Evolutionary conservation across 352 stramenopile genomes (phyloP).

Genomic region (Phytophthora fragariaefolia): DNA sequence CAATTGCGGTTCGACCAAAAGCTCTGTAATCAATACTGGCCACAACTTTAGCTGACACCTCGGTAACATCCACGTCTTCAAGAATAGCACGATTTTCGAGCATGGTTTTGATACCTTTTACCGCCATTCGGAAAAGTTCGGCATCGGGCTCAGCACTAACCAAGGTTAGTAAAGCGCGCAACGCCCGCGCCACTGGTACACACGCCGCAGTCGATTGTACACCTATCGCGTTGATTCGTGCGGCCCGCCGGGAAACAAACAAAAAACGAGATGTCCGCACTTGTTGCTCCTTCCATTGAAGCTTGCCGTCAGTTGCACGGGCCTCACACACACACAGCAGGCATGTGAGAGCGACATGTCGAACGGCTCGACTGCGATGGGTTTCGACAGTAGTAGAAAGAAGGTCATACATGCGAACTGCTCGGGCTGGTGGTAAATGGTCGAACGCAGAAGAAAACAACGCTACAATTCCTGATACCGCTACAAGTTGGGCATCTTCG

Average conservation of each 20-base stretch:
- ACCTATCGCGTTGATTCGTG: conserved; percentile 37
- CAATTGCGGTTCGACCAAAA: conserved; percentile 79
- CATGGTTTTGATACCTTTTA: conserved; percentile 75
- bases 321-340: conserved; percentile 77
- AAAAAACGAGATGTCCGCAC: conserved; percentile 81
- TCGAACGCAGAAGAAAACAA: conserved; percentile 85
- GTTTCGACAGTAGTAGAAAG: conserved; percentile 70
- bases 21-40: conserved; percentile 85
- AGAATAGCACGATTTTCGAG: conserved; percentile 83
- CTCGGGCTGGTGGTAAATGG: conserved; percentile 70
- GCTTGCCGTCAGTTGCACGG: conserved; percentile 56
- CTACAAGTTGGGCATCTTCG: conserved; percentile 73
- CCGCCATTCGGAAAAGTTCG: conserved; percentile 76
- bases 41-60: conserved; percentile 79
- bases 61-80: conserved; percentile 85
- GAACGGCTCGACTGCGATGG: conserved; percentile 69
- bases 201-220: conserved; percentile 46
- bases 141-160: conserved; percentile 77
- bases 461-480: conserved; percentile 62
- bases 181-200: conserved; percentile 62
- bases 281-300: conserved; percentile 73
- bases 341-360: conserved; percentile 66
- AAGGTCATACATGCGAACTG: conserved; percentile 85
- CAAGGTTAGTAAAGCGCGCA: conserved; percentile 77
- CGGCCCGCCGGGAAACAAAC: conserved; percentile 55